phyloP scores from a whole-genome alignment of 805 yeast species.

The Candida lessepsii region DNA sequence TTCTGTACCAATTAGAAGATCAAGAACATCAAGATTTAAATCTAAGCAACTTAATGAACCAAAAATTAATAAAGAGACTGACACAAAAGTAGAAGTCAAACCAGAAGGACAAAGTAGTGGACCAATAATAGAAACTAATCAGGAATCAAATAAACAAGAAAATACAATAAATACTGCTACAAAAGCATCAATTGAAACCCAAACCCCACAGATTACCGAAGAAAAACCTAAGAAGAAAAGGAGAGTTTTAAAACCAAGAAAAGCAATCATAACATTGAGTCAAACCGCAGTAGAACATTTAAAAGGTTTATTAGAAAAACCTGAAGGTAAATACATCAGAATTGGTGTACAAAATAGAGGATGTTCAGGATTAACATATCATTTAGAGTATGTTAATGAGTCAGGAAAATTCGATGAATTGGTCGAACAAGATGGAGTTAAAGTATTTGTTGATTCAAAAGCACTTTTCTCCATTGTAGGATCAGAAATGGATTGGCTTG shows the following conservation, averaged over 20 bases:
- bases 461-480: conserved; percentile 95
- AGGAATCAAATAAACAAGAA: conserved; percentile 10
- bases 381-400: conserved; percentile 81
- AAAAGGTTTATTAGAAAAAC: conserved; percentile 63
- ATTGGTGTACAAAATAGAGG: conserved; percentile 96
- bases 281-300: conserved; percentile 76
- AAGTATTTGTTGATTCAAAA: conserved; percentile 89
- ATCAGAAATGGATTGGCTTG: conserved; percentile 97
- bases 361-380: conserved; percentile 92
- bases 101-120: not conserved
- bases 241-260: conserved; percentile 78
- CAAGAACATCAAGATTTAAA: conserved; percentile 30
- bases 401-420: conserved; percentile 96
- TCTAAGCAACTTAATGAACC: conserved; percentile 6
- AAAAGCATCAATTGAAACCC: conserved; percentile 8
- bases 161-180: conserved; percentile 4
- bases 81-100: not conserved
- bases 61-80: conserved; percentile 2
- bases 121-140: conserved; percentile 1
- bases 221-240: conserved; percentile 32
- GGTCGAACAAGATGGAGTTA: conserved; percentile 90
- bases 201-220: conserved; percentile 1
- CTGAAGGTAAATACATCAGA: conserved; percentile 84
- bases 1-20: conserved; percentile 25
- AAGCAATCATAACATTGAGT: conserved; percentile 81